Evolutionary conservation across 805 yeast species (phyloP).

Genomic region (Sugiyamaella valdiviana): DNA sequence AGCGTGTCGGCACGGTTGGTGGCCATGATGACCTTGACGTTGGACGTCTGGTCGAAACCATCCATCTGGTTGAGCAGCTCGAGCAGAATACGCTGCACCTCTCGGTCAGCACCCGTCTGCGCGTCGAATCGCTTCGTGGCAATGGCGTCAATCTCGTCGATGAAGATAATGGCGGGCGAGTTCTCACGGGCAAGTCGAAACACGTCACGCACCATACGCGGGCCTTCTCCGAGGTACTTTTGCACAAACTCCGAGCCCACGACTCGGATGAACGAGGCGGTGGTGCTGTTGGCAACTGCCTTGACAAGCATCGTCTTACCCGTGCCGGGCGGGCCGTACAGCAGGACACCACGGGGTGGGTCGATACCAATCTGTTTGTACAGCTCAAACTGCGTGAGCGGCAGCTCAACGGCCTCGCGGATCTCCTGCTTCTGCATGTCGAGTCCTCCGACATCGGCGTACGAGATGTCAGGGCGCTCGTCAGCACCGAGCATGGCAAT

Average conservation of each 20-base stretch:
- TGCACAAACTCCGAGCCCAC: conserved; percentile 98
- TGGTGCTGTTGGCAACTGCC: conserved; percentile 95
- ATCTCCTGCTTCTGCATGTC: conserved; percentile 99
- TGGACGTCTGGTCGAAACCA: conserved; percentile 93
- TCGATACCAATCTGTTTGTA: conserved; percentile 97
- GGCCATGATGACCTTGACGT: conserved; percentile 98
- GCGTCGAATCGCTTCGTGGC: conserved; percentile 99
- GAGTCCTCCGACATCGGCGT: conserved; percentile 97
- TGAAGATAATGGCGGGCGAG: conserved; percentile 93
- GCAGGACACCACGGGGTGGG: conserved; percentile 95
- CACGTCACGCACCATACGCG: conserved; percentile 98
- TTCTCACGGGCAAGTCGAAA: conserved; percentile 96
- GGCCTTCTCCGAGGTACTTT: conserved; percentile 98
- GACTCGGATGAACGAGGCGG: conserved; percentile 93
- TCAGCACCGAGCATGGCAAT: conserved; percentile 92
- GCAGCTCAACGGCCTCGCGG: conserved; percentile 96
- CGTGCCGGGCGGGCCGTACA: conserved; percentile 99
- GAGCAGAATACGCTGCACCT: conserved; percentile 94
- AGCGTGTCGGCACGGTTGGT: conserved; percentile 98
- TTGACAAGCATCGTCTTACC: conserved; percentile 99
- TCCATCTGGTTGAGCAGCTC: conserved; percentile 98
- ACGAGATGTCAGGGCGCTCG: conserved; percentile 92
- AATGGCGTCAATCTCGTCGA: conserved; percentile 98
- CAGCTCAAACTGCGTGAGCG: conserved; percentile 90
- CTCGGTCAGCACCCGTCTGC: conserved; percentile 99